Evolutionary conservation across 2,329 filamentous ascomycete genomes (phyloP), one percentile per base, ranked within the genome.

Genomic region (Pseudocercospora musae): DNA sequence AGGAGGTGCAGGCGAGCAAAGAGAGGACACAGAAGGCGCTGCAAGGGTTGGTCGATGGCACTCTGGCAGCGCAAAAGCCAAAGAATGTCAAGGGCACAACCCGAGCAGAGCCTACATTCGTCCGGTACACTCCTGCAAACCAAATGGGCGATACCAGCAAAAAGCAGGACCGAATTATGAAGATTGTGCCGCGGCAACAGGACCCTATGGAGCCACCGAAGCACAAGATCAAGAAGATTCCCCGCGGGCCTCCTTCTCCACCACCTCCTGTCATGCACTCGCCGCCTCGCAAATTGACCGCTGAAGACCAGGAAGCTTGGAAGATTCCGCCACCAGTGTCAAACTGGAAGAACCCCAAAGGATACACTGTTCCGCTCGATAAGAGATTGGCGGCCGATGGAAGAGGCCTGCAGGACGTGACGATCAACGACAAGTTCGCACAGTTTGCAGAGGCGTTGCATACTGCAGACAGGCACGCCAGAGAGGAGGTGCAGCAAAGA

Each of bases 311-410:
- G 77, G 95, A 98, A 76, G 91, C 91, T 62, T 99, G 95, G 95
- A 92, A 89, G 73, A 97, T 91, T 31, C 88, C 88, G 0, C 92
- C 94, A 2, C 91, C 94, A 0, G 89, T 99, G 1, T 96, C 91
- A 20, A 98, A 98, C 77, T 99, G 95, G 95, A 99, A 99, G 85
- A 99, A 99, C 76, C 91, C 94, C 0, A 98, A 98, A 80, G 95
- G 95, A 71, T 99, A 96, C 74, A 99, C 95, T 0, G 91, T 99
- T 0, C 92, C 95, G 0, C 78, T 99, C 57, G 95, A 99, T 76
- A 99, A 99, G 81, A 89, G 95, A 74, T 80, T 99, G 69, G 95
- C 95, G 18, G 94, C 95, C 8, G 94, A 98, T 76, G 95, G 95
- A 11, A 85, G 95, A 71, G 92, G 92, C 0, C 76, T 99, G 66